phyloP scores from a whole-genome alignment of 805 yeast species.

The Phaffomyces thermotolerans region DNA sequence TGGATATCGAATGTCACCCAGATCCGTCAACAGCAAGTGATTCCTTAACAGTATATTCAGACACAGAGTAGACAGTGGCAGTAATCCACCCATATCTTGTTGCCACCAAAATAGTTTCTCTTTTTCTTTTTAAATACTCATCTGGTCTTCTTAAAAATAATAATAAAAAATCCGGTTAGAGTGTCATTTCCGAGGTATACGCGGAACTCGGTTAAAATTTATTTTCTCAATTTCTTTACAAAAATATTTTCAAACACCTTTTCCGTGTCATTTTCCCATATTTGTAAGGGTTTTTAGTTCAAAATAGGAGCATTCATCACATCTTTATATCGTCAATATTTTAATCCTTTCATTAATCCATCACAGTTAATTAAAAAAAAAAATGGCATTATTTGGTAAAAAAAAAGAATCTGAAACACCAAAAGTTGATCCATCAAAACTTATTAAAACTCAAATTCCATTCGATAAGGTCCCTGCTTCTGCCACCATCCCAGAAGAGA shows the following conservation, averaged over 20 bases:
- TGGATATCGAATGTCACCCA: conserved; percentile 28
- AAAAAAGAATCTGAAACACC: conserved; percentile 14
- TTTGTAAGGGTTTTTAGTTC: too few relatives aligned
- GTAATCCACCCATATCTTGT: conserved; percentile 6
- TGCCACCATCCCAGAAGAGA: conserved; percentile 37
- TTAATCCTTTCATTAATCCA: too few relatives aligned
- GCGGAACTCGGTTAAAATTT: neutral
- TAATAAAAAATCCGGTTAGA: too few relatives aligned
- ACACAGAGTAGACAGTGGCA: conserved; percentile 18
- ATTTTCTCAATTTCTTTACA: too few relatives aligned
- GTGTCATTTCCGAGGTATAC: too few relatives aligned
- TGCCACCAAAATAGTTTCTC: too few relatives aligned
- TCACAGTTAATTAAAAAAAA: too few relatives aligned
- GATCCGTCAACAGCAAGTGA: conserved; percentile 17
- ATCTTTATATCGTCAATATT: too few relatives aligned
- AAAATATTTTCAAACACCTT: neutral
- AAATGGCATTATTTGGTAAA: conserved; percentile 24
- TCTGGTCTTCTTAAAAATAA: too few relatives aligned
- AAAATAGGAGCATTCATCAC: too few relatives aligned
- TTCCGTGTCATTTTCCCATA: too few relatives aligned
- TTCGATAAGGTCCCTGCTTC: conserved; percentile 46
- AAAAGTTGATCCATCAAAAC: conserved; percentile 22
- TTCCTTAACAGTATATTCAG: conserved; percentile 17
- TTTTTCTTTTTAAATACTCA: too few relatives aligned
- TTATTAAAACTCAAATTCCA: conserved; percentile 36